Conservation (phyloP, 345 rosid species). For the Erucastrum elatum region DNA sequence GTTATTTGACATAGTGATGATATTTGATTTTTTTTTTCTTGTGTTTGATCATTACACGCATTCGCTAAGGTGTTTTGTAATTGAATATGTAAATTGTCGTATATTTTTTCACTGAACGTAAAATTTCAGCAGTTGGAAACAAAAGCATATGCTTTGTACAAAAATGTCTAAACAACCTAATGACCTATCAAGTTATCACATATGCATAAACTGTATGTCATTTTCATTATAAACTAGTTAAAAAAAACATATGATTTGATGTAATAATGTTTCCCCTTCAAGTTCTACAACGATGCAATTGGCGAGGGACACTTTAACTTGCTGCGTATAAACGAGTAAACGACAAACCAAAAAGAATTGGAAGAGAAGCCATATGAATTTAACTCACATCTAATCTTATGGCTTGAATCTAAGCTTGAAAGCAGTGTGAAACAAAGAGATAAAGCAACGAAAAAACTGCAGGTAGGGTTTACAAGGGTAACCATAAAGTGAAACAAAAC, state of each 20-base stretch:
- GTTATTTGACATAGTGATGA: background rate
- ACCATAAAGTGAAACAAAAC: background rate
- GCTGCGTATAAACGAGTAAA: too few species aligned
- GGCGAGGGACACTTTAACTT: background rate
- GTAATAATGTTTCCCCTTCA: background rate
- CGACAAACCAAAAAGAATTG: background rate
- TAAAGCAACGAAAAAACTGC: background rate
- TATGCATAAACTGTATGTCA: background rate
- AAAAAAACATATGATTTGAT: background rate
- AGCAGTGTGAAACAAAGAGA: slow-evolving; percentile 1
- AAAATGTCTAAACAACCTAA: background rate
- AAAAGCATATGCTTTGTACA: background rate
- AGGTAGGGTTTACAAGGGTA: background rate
- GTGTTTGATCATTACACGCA: background rate
- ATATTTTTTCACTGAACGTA: background rate
- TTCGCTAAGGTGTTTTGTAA: background rate
- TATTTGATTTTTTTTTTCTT: background rate
- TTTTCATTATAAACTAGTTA: background rate
- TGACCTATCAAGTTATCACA: background rate
- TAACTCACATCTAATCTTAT: background rate
- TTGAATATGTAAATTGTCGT: background rate
- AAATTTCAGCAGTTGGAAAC: background rate
- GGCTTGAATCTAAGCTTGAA: background rate
- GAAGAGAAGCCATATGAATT: background rate
- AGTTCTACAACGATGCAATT: background rate